Evolutionary conservation across 2,329 filamentous ascomycete genomes (phyloP), one percentile per base, ranked within the genome.

Genomic region (Aspergillus clavatus): DNA sequence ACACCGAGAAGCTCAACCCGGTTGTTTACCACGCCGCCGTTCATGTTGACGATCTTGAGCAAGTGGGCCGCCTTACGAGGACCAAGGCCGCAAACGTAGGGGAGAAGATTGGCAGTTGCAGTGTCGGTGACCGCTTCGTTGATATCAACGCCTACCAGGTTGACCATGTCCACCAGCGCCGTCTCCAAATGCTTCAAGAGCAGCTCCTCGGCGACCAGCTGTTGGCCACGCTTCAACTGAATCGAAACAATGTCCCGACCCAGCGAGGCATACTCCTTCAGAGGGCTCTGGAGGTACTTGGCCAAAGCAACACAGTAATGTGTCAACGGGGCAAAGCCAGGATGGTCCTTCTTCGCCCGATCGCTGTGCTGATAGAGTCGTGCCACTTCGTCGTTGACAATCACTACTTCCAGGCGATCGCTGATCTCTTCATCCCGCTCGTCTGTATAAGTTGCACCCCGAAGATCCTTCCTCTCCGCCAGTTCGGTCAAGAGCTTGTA

Each of bases 161-260:
- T 98, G 56, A 98, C 93, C 79, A 95, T 95, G 64, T 98, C 93
- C 8, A 98, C 91, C 82, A 98, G 87, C 36, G 91, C 89, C n/a
- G 87, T 94, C 60, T 98, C 93, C 12, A 98, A 78, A 48, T 89
- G 82, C 64, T 87, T 89, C 51, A 84, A 73, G 29, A 98, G 77
- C 71, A 95, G 90, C 28, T 97, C 91, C 49, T 89, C 81, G 0
- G 90, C 86, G 11, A 98, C 77, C 23, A 96, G 79, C 50, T 90
- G 86, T 65, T 98, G 93, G 58, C 89, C 90, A 3, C 87, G 82
- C 57, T 96, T 89, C 68, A 96, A 96, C 16, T 83, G 80, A 48
- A 98, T 79, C 1, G 91, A 95, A 10, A 84, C 75, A 48, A 97
- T 82, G 61, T 97, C 90, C 57, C 86, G 87, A 44, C 89, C 90